Conservation (phyloP, 2,329 filamentous ascomycete genomes). For the Monosporascus sp. region DNA sequence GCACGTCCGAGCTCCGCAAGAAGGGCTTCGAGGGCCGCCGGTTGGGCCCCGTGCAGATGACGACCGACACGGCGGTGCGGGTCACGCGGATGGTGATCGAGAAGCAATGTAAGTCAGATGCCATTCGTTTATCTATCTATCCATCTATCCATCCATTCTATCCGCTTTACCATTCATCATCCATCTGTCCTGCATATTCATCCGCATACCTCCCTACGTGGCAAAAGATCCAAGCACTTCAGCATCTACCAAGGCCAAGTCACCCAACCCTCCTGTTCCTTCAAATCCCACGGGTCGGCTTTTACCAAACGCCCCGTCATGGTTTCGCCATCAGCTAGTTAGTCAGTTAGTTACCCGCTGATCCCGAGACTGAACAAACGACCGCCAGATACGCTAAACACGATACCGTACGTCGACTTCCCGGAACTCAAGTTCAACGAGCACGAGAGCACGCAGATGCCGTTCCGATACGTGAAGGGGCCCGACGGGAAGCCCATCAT, state of each 20-base stretch:
- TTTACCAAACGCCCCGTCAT: too few species aligned
- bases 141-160: not conserved
- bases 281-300: too few species aligned
- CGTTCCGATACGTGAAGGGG: conserved; percentile 87
- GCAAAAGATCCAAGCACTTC: too few species aligned
- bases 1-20: conserved; percentile 89
- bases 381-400: conserved; percentile 61
- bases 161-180: too few species aligned
- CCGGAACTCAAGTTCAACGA: conserved; percentile 87
- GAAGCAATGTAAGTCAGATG: conserved; percentile 60
- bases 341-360: not conserved
- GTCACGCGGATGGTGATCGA: conserved; percentile 88
- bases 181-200: too few species aligned
- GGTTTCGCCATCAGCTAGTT: too few species aligned
- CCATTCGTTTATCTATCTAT: not conserved
- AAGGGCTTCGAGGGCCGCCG: conserved; percentile 87
- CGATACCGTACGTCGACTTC: conserved; percentile 79
- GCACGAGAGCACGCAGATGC: conserved; percentile 94
- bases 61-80: conserved; percentile 91
- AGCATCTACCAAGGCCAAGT: too few species aligned
- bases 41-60: conserved; percentile 93
- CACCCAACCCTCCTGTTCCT: too few species aligned
- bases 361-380: too few species aligned
- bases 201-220: too few species aligned
- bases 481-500: conserved; percentile 76